Evolutionary conservation across 169 alveolate species (phyloP).

Genomic region (Theileria parva): DNA sequence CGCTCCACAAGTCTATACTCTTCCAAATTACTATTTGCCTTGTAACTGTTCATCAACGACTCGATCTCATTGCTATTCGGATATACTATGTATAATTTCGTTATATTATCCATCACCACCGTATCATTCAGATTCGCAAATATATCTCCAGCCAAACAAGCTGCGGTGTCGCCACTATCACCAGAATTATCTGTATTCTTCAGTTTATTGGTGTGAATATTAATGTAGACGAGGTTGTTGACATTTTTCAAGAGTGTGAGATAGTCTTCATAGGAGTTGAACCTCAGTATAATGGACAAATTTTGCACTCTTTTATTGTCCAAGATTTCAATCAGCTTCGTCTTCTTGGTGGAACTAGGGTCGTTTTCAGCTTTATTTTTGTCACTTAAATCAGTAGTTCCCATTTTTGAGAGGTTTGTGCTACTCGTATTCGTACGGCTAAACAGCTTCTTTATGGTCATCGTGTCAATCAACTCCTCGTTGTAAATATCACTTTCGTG

Average conservation of each 20-base stretch:
- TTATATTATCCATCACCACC: conserved; percentile 22
- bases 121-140: neutral
- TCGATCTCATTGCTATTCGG: conserved; percentile 50
- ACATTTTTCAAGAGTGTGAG: conserved; percentile 54
- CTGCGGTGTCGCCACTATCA: neutral
- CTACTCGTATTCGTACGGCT: neutral
- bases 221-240: conserved; percentile 38
- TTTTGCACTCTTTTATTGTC: conserved; percentile 76
- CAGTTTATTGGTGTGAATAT: neutral
- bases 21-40: conserved; percentile 20
- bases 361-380: conserved; percentile 2
- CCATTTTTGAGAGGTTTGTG: neutral
- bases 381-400: neutral
- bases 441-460: conserved; percentile 38
- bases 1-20: conserved; percentile 39
- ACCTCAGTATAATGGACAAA: conserved; percentile 72
- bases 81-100: conserved; percentile 54
- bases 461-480: conserved; percentile 27
- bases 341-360: conserved; percentile 55
- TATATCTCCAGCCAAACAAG: neutral
- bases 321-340: conserved; percentile 49
- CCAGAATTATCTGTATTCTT: neutral
- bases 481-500: neutral
- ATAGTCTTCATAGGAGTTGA: conserved; percentile 60
- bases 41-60: conserved; percentile 38